A percentile compares a stretch with the other conserved stretches of the same genome.
These are phyloP conservation scores for Scheffersomyces lignosus DNA, from an alignment of 805 yeast species.

Conservation along the genomic window DNA sequence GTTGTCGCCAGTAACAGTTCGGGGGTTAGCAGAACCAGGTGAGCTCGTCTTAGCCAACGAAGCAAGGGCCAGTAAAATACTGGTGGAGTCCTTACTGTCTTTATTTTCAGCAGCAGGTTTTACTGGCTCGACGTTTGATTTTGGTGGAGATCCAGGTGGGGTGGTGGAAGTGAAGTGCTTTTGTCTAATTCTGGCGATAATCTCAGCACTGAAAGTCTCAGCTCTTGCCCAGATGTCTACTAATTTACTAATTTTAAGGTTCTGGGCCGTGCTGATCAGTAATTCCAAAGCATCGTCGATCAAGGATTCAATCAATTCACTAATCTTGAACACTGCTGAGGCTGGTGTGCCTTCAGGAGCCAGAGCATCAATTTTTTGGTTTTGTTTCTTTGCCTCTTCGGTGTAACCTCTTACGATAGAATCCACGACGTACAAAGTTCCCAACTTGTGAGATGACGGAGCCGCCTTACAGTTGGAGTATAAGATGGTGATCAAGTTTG, in stretches of 20 bases:
- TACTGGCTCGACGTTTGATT: constrained; percentile 21
- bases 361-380: constrained; percentile 44
- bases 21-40: constrained; percentile 26
- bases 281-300: constrained; percentile 62
- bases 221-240: constrained; percentile 92
- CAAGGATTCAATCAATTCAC: constrained; percentile 61
- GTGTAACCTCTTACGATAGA: constrained; percentile 84
- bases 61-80: constrained; percentile 70
- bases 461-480: constrained; percentile 69
- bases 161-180: constrained; percentile 66
- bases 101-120: constrained; percentile 15
- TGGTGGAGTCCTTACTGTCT: constrained; percentile 46
- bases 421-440: constrained; percentile 88
- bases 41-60: constrained; percentile 51
- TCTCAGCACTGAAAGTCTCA: constrained; percentile 64
- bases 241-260: constrained; percentile 75
- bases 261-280: constrained; percentile 51
- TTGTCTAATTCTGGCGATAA: constrained; percentile 54
- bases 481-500: constrained; percentile 57
- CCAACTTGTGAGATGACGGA: constrained; percentile 81
- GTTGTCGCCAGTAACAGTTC: constrained; percentile 13
- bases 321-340: constrained; percentile 67
- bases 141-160: constrained; percentile 65
- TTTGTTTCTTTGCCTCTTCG: constrained; percentile 65
- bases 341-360: constrained; percentile 73